phyloP scores from a whole-genome alignment of 768 basidiomycete genomes.

The Pleurotus tuber-regium region DNA sequence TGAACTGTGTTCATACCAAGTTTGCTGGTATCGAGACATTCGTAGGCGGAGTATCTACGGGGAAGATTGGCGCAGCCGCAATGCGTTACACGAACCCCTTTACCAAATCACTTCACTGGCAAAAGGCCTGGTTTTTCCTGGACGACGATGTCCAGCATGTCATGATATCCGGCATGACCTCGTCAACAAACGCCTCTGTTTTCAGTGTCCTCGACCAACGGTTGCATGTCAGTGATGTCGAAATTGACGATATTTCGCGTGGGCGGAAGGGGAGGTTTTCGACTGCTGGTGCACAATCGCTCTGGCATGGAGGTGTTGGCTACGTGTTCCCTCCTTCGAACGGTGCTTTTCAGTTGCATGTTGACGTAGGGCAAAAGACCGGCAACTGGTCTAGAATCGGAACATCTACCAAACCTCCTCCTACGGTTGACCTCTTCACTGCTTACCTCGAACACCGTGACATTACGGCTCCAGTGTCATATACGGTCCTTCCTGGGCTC shows the following conservation, averaged over 20 bases:
- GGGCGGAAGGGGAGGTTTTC: slow-evolving; percentile 19
- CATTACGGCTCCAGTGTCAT: slow-evolving; percentile 38
- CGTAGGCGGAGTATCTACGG: slow-evolving; percentile 66
- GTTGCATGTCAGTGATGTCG: slow-evolving; percentile 39
- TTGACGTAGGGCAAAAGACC: slow-evolving; percentile 43
- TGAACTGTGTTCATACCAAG: slow-evolving; percentile 43
- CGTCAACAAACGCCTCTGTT: slow-evolving; percentile 42
- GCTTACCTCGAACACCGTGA: slow-evolving; percentile 54
- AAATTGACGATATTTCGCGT: slow-evolving; percentile 29
- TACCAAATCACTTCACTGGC: slow-evolving; percentile 52
- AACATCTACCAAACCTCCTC: slow-evolving; percentile 57
- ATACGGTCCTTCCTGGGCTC: slow-evolving; percentile 58
- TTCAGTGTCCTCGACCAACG: slow-evolving; percentile 70
- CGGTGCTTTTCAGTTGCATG: slow-evolving; percentile 33
- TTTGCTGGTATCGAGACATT: slow-evolving; percentile 50
- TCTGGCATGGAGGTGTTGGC: slow-evolving; percentile 70
- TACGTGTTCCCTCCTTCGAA: slow-evolving; percentile 45
- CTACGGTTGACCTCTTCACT: slow-evolving; percentile 58
- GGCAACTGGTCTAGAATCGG: slow-evolving; percentile 66
- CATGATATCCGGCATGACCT: slow-evolving; percentile 52
- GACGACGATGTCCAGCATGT: slow-evolving; percentile 61
- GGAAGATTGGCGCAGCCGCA: slow-evolving; percentile 50
- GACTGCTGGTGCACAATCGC: slow-evolving; percentile 26
- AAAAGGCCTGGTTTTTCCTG: slow-evolving; percentile 76
- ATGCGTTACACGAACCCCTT: slow-evolving; percentile 69